phyloP scores from a whole-genome alignment of 1,139 yeast genomes.

The Protomyces macrosporus region DNA sequence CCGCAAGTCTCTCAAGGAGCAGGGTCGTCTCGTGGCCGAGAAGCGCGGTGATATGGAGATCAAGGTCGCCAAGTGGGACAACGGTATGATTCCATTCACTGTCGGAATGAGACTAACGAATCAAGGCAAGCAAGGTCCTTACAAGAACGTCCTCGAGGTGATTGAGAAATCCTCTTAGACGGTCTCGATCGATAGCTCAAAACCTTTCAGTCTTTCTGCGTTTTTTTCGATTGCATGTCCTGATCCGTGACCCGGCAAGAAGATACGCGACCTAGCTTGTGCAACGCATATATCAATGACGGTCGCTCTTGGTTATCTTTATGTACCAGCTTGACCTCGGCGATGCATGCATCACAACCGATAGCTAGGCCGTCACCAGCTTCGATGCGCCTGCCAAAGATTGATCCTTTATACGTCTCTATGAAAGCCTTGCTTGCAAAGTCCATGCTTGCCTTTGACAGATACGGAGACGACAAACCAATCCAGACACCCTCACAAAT shows the following conservation, averaged over 20 bases:
- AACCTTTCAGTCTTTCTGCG: background rate
- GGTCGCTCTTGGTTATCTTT: slow-evolving; percentile 6
- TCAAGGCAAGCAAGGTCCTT: slow-evolving; percentile 19
- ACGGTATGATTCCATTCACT: slow-evolving; percentile 49
- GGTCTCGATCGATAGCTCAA: background rate
- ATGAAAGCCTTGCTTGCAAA: slow-evolving; percentile 21
- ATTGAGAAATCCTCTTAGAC: slow-evolving; percentile 8
- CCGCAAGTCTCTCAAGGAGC: slow-evolving; percentile 86
- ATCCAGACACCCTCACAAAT: too few relatives aligned
- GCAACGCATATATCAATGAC: background rate
- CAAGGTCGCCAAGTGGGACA: slow-evolving; percentile 64
- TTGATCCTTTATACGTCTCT: background rate
- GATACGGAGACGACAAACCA: slow-evolving; percentile 17
- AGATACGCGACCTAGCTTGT: background rate
- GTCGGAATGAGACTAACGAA: background rate
- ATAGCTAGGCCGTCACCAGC: slow-evolving; percentile 15
- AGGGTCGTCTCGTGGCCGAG: slow-evolving; percentile 68
- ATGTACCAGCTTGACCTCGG: slow-evolving; percentile 11
- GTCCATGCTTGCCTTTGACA: slow-evolving; percentile 16
- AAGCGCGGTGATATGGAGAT: slow-evolving; percentile 73
- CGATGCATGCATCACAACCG: background rate
- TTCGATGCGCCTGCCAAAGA: slow-evolving; percentile 8
- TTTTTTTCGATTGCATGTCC: background rate
- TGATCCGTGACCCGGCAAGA: background rate
- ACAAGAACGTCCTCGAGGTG: slow-evolving; percentile 7